A percentile compares a stretch with the other conserved stretches of the same genome.
Conservation (phyloP, 1,284 basidiomycete species). For the Bjerkandera adusta region DNA sequence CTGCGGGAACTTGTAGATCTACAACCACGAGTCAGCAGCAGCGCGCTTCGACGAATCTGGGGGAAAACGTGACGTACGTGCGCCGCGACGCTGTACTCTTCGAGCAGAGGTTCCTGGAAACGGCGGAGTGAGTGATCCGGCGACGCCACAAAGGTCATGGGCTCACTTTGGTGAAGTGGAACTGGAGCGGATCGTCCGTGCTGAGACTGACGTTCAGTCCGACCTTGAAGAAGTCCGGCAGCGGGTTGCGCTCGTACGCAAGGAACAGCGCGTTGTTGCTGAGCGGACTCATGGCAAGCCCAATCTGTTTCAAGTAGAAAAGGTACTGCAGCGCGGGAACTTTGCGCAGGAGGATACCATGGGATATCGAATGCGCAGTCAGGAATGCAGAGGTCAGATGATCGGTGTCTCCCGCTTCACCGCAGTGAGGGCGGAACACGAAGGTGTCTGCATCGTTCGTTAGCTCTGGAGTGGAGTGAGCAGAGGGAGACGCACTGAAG, state of each 20-base stretch:
- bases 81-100: constrained; percentile 98
- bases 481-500: constrained; percentile 83
- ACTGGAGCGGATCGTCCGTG: constrained; percentile 94
- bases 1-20: constrained; percentile 92
- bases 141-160: neutral
- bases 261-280: constrained; percentile 98
- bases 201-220: constrained; percentile 97
- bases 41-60: too few species aligned
- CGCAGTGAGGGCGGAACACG: constrained; percentile 95
- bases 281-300: constrained; percentile 96
- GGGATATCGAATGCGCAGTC: constrained; percentile 96
- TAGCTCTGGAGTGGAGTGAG: neutral
- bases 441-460: constrained; percentile 73
- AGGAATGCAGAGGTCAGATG: constrained; percentile 96
- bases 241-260: constrained; percentile 95
- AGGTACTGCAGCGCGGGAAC: constrained; percentile 93
- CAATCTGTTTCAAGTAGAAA: constrained; percentile 97
- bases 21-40: too few species aligned
- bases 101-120: constrained; percentile 84
- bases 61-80: constrained; percentile 52
- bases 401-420: constrained; percentile 98
- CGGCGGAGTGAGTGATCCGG: neutral
- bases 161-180: constrained; percentile 91
- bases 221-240: constrained; percentile 95
- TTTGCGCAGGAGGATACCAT: constrained; percentile 96